Percentiles rank a stretch among this genome's conserved stretches.
Conservation (phyloP, 2,329 filamentous ascomycete genomes). For the Phoma sp. region DNA sequence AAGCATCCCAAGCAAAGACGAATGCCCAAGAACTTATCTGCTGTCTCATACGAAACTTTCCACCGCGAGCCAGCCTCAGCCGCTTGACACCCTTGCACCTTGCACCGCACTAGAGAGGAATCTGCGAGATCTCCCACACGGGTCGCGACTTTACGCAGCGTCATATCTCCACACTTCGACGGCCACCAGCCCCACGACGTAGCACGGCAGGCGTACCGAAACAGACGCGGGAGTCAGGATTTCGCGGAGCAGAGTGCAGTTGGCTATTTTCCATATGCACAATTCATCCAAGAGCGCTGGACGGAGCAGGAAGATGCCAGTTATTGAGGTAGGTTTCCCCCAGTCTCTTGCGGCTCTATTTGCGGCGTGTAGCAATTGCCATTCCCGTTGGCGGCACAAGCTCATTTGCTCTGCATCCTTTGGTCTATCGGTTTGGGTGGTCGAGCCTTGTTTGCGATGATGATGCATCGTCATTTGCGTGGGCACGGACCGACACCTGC, state of each 20-base stretch:
- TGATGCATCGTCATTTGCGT: conserved; percentile 34
- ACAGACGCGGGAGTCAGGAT: conserved; percentile 8
- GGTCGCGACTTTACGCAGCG: conserved; percentile 28
- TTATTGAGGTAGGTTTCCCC: conserved; percentile 42
- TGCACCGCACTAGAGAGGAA: conserved; percentile 18
- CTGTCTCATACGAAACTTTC: conserved; percentile 4
- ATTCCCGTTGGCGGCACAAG: conserved; percentile 8
- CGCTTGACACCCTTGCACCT: conserved; percentile 25
- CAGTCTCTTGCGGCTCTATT: conserved; percentile 5
- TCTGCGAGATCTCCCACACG: conserved; percentile 31
- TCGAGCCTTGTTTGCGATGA: conserved; percentile 23
- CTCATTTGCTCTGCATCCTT: conserved; percentile 19
- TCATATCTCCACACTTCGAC: conserved; percentile 33
- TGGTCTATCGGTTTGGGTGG: conserved; percentile 10
- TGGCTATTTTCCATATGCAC: conserved; percentile 25
- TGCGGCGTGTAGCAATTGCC: neutral
- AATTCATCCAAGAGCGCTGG: conserved; percentile 21
- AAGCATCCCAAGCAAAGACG: neutral
- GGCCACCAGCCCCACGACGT: conserved; percentile 22
- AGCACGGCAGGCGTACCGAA: conserved; percentile 20
- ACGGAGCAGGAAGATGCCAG: conserved; percentile 36
- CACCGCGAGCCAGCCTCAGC: conserved; percentile 8
- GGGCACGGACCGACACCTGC: conserved; percentile 20
- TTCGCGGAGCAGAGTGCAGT: conserved; percentile 1
- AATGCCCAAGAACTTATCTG: neutral